Conservation (phyloP, 768 basidiomycete genomes). For the Leccinellum albellum region DNA sequence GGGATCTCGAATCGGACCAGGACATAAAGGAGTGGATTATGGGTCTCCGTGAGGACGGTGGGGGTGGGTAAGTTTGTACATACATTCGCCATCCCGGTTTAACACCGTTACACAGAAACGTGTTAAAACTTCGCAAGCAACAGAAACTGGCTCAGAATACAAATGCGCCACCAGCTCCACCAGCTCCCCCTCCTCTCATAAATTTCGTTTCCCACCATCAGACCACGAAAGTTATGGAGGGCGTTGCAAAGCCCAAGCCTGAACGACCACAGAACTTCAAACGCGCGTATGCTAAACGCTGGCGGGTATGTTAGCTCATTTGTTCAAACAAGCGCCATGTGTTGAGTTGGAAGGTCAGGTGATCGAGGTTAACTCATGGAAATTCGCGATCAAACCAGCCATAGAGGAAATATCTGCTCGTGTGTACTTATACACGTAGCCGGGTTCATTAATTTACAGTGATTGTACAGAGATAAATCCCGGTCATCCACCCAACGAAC, state of each 20-base stretch:
- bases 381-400: slow-evolving; percentile 9
- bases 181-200: slow-evolving; percentile 6
- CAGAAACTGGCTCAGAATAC: slow-evolving; percentile 14
- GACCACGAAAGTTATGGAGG: not conserved
- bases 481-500: not conserved
- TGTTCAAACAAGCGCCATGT: not conserved
- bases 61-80: slow-evolving; percentile 51
- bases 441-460: not conserved
- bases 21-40: slow-evolving; percentile 49
- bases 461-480: slow-evolving; percentile 4
- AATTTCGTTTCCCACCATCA: not conserved
- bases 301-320: slow-evolving; percentile 17
- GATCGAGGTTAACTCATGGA: slow-evolving; percentile 12
- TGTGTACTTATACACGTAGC: slow-evolving; percentile 1
- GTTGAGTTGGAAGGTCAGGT: slow-evolving; percentile 10
- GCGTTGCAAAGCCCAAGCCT: slow-evolving; percentile 2
- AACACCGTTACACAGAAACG: slow-evolving; percentile 31
- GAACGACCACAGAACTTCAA: slow-evolving; percentile 8
- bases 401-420: slow-evolving; percentile 4
- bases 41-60: slow-evolving; percentile 54
- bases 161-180: slow-evolving; percentile 3
- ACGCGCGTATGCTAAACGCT: slow-evolving; percentile 22
- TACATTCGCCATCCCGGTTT: slow-evolving; percentile 1
- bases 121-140: slow-evolving; percentile 45
- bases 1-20: slow-evolving; percentile 25